Percentiles rank a stretch among this genome's conserved stretches.
Conservation (phyloP, 805 yeast species). For the Kazachstania viticola region DNA sequence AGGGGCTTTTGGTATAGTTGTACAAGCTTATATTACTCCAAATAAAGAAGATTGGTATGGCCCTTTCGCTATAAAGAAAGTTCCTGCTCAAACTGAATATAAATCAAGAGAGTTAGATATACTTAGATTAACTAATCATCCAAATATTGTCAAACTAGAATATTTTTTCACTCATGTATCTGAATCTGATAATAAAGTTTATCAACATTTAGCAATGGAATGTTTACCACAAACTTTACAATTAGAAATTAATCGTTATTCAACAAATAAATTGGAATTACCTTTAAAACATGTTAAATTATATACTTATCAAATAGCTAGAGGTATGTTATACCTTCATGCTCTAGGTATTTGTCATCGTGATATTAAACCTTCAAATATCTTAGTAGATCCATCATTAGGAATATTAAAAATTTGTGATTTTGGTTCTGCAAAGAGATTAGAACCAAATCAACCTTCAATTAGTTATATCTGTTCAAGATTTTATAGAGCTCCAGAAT, state of each 20-base stretch:
- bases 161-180: conserved; percentile 62
- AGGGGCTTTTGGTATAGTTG: conserved; percentile 81
- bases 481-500: conserved; percentile 76
- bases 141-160: conserved; percentile 60
- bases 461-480: conserved; percentile 94
- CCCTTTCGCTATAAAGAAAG: conserved; percentile 75
- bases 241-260: conserved; percentile 59
- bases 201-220: conserved; percentile 80
- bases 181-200: conserved; percentile 50
- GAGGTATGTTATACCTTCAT: conserved; percentile 76
- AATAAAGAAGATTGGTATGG: conserved; percentile 49
- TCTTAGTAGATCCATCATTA: conserved; percentile 58
- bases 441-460: conserved; percentile 72
- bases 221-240: conserved; percentile 75
- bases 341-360: conserved; percentile 74
- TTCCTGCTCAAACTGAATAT: conserved; percentile 80
- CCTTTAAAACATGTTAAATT: conserved; percentile 68
- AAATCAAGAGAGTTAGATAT: conserved; percentile 74
- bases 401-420: conserved; percentile 69
- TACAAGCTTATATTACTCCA: conserved; percentile 49
- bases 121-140: conserved; percentile 63
- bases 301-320: conserved; percentile 66
- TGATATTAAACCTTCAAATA: conserved; percentile 76
- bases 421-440: conserved; percentile 74
- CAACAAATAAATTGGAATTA: conserved; percentile 45